Base-by-base conservation (phyloP, 345 rosid genomes). In the Ceriops tagal region DNA sequence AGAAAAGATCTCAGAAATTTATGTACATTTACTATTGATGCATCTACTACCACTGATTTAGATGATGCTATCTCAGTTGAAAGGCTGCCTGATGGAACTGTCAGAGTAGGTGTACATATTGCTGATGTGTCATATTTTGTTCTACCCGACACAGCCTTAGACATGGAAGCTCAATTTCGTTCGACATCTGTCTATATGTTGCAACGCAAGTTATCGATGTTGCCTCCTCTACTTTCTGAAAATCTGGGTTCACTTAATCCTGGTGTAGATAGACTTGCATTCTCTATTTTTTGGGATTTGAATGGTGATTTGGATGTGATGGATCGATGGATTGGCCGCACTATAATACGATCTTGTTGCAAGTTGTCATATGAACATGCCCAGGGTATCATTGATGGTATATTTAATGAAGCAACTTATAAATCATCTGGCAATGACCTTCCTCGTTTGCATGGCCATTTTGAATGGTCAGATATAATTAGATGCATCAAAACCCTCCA, bases 41-140 rank as follows among this genome's bases (percentile, higher is more conserved):
- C 97, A 65, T 73, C 87, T 19, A 83, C 82, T 19, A 95, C 97
- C 24, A 74, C 84, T 52, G 98, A 91, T 60, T 95, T 93, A 58
- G 98, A 93, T 66, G 98, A 93, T 86, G 98, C 97, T 66, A 78
- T 91, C 27, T 93, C 97, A 31, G 77, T 89, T 72, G 90, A 93
- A 79, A 76, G 76, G 76, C 68, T 89, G 69, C 65, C 90, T 26
- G 69, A 70, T 68, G 95, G 82, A 64, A 71, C 75, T 64, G 78
- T 71, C 32, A 89, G 97, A 83, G 87, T 91, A 18, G 97, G 98
- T 53, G 96, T 93, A 53, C 98, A 93, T 82, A 83, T 93, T 76
- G 86, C 95, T 6, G 98, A 93, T 77, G 96, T 82, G 51, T 88
- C 97, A 37, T 88, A 82, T 78, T 93, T 91, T 80, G 96, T 88